Evolutionary conservation across 306 rosid species (phyloP), one percentile per base, ranked within the genome.

Genomic region (Cucurbita argyrosperma): DNA sequence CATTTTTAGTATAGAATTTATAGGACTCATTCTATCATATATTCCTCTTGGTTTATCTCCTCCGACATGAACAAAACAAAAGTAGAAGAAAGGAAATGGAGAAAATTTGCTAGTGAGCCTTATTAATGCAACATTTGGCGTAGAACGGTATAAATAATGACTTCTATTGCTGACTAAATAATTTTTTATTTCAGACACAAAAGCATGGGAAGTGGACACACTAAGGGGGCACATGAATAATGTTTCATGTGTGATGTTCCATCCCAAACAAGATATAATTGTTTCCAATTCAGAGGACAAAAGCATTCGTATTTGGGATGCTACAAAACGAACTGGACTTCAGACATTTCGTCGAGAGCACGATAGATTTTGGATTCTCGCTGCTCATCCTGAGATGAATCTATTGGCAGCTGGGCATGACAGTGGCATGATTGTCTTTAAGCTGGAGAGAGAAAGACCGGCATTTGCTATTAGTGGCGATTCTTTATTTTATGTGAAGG

Each of bases 171-270:
- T 67, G 13, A 67, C 52, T 67, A 7, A 1, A 11, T 67, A 11
- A 21, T 67, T 63, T 71, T 30, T 77, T 23, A 79, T 81, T 80
- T 58, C 91, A 92, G 98, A 92, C 67, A 92, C 98, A 5, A 90
- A 92, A 83, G 98, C 98, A 61, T 90, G 96, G 98, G 96, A 90
- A 87, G 96, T 92, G 80, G 98, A 92, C 83, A 92, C 98, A 16
- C 76, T 92, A 85, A 88, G 96, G 77, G 98, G 98, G 75, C 98
- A 92, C 88, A 92, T 85, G 91, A 92, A 92, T 81, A 92, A 92
- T 76, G 98, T 92, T 74, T 92, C 98, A 72, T 88, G 92, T 84
- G 98, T 92, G 46, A 82, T 92, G 96, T 92, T 92, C 84, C 96
- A 92, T 79, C 89, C 96, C 55, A 92, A 92, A 80, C 98, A 90